Base-by-base conservation (phyloP, 108 stramenopile genomes). In the Tribonema minus region DNA sequence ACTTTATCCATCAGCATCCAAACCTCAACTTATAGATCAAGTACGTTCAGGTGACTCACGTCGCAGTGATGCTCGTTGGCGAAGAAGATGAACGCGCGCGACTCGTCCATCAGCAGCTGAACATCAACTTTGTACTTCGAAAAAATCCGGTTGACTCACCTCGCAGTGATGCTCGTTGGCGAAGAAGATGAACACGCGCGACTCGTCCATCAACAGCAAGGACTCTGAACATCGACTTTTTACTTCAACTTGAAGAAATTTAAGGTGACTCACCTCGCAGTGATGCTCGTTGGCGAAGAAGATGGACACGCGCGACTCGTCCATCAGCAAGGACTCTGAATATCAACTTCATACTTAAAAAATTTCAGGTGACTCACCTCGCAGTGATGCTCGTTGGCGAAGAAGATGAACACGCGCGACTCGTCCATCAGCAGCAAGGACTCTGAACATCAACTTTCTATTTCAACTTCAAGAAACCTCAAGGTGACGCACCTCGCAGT, bases 231-330 rank as follows among this genome's bases (percentile, higher is more conserved):
- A n/a, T n/a, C n/a, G n/a, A n/a, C n/a, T n/a, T n/a, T n/a, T n/a
- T n/a, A n/a, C n/a, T n/a, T n/a, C n/a, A n/a, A n/a, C n/a, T n/a
- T n/a, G n/a, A n/a, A n/a, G n/a, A n/a, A n/a, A n/a, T n/a, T n/a
- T n/a, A n/a, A n/a, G n/a, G n/a, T n/a, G n/a, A n/a, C n/a, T n/a
- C n/a, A n/a, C n/a, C n/a, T 81, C 65, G 63, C 70, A 64, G 62
- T 86, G 85, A 61, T 86, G 83, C 84, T 87, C 83, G 41, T 89
- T 88, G 58, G 88, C 80, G 30, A 87, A 89, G 70, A 86, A 82
- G 34, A 89, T 37, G 36, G 83, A 86, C 0, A 70, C 77, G 4
- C 87, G 74, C 25, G 78, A 63, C 15, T 84, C 84, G 32, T 87
- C 84, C 6, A 38, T 46, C 33, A 89, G 40, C 34, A 89, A n/a